phyloP scores from a whole-genome alignment of 2,329 filamentous ascomycete species.

The Coniosporium tulheliwenetii region DNA sequence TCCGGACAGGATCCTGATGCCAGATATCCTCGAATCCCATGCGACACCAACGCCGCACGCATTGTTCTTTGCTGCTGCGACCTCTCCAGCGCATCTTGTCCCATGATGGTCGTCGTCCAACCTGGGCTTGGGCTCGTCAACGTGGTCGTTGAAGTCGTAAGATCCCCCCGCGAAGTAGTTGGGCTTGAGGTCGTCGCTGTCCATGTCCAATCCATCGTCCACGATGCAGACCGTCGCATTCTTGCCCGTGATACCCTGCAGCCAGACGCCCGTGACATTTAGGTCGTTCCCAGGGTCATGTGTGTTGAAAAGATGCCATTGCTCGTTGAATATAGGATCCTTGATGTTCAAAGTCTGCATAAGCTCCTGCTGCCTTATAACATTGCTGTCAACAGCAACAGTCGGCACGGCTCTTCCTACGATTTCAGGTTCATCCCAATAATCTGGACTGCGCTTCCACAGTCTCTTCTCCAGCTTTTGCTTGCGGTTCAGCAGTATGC shows the following conservation, averaged over 20 bases:
- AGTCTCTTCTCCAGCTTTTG: constrained; percentile 47
- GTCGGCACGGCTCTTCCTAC: constrained; percentile 1
- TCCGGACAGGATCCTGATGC: constrained; percentile 83
- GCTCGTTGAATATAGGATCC: constrained; percentile 83
- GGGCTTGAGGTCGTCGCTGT: constrained; percentile 77
- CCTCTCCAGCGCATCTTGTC: constrained; percentile 87
- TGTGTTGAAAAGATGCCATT: constrained; percentile 91
- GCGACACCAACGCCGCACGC: constrained; percentile 93
- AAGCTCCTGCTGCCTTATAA: constrained; percentile 43
- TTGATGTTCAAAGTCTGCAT: constrained; percentile 54
- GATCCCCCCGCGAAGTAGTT: constrained; percentile 92
- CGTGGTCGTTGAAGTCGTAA: constrained; percentile 88
- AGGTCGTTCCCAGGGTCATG: constrained; percentile 74
- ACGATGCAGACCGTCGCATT: constrained; percentile 86
- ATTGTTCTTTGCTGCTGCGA: constrained; percentile 80
- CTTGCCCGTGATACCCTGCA: constrained; percentile 76
- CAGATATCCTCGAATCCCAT: constrained; percentile 79
- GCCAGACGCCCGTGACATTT: constrained; percentile 90
- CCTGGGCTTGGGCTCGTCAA: constrained; percentile 63
- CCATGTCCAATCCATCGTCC: constrained; percentile 91
- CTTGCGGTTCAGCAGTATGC: constrained; percentile 67
- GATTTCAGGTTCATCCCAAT: constrained; percentile 14
- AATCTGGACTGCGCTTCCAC: constrained; percentile 34
- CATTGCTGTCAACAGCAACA: constrained; percentile 27
- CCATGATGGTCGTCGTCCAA: constrained; percentile 78